These are phyloP conservation scores for Streptanthus diversifolius DNA, from an alignment of 345 rosid species.

Conservation along the genomic window DNA sequence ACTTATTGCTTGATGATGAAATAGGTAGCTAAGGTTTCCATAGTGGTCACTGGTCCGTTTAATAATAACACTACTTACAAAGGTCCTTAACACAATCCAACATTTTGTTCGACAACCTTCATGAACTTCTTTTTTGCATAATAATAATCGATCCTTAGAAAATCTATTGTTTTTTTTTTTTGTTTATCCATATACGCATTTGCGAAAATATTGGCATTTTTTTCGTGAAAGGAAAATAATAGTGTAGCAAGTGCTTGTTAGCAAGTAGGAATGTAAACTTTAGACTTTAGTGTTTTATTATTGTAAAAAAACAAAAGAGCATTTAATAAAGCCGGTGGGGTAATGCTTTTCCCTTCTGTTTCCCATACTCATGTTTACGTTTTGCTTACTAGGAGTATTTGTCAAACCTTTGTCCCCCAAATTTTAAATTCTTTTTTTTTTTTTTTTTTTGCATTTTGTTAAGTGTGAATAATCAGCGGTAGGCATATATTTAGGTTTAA, in stretches of 20 bases:
- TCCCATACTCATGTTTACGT: constrained; percentile 23
- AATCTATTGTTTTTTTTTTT: background rate
- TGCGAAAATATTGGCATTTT: background rate
- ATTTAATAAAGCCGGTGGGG: constrained; percentile 23
- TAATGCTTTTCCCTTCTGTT: constrained; percentile 24
- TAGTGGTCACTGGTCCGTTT: constrained; percentile 26
- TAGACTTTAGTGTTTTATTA: constrained; percentile 15
- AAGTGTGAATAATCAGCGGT: constrained; percentile 15
- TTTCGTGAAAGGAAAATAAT: background rate
- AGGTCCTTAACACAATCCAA: constrained; percentile 14
- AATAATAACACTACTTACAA: constrained; percentile 23
- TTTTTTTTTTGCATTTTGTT: background rate
- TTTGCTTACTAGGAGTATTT: constrained; percentile 13
- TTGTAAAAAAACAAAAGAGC: background rate
- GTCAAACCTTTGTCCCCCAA: constrained; percentile 17
- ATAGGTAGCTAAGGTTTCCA: background rate
- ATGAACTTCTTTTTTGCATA: background rate
- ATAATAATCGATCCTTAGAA: too few relatives aligned
- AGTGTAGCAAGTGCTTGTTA: constrained; percentile 5
- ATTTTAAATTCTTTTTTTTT: background rate
- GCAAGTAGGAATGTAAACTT: constrained; percentile 25
- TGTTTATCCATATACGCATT: too few relatives aligned
- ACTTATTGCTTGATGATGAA: background rate
- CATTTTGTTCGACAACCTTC: background rate
- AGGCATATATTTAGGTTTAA: background rate